phyloP scores from a whole-genome alignment of 495 filamentous ascomycete genomes.

The Penicillium argentinense region DNA sequence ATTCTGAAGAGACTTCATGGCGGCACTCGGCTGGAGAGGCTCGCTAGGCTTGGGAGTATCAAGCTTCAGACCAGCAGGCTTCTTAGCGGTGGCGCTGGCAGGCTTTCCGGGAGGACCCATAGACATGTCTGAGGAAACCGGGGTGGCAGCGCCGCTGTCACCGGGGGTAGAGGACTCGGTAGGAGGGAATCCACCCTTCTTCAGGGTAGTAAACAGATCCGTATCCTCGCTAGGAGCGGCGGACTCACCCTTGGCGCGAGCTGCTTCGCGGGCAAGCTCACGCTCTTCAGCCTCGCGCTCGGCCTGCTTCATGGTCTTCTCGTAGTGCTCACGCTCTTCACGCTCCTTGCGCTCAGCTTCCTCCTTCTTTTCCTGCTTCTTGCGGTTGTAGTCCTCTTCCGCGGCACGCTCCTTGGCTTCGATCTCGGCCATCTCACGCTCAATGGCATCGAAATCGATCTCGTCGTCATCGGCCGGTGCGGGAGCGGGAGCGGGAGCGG shows the following conservation, averaged over 20 bases:
- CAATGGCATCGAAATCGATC: slow-evolving; percentile 51
- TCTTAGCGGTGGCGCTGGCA: slow-evolving; percentile 57
- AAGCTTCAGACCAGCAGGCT: slow-evolving; percentile 80
- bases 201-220: slow-evolving; percentile 55
- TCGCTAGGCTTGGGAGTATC: slow-evolving; percentile 81
- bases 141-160: slow-evolving; percentile 58
- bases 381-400: slow-evolving; percentile 59
- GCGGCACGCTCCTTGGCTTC: slow-evolving; percentile 61
- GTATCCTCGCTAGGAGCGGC: slow-evolving; percentile 31
- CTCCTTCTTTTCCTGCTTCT: slow-evolving; percentile 60
- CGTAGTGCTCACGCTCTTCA: slow-evolving; percentile 48
- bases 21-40: slow-evolving; percentile 85
- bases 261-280: slow-evolving; percentile 52
- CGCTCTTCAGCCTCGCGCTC: slow-evolving; percentile 57
- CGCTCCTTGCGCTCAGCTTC: slow-evolving; percentile 61
- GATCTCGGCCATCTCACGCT: slow-evolving; percentile 51
- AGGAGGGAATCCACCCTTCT: slow-evolving; percentile 49
- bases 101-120: slow-evolving; percentile 57
- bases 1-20: slow-evolving; percentile 84
- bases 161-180: slow-evolving; percentile 50
- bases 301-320: slow-evolving; percentile 56
- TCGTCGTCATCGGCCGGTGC: slow-evolving; percentile 48
- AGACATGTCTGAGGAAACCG: slow-evolving; percentile 53
- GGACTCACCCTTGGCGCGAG: slow-evolving; percentile 39
- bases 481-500: slow-evolving; percentile 27